phyloP scores from a whole-genome alignment of 1,284 basidiomycete species.

The Fomitopsis schrenkii region DNA sequence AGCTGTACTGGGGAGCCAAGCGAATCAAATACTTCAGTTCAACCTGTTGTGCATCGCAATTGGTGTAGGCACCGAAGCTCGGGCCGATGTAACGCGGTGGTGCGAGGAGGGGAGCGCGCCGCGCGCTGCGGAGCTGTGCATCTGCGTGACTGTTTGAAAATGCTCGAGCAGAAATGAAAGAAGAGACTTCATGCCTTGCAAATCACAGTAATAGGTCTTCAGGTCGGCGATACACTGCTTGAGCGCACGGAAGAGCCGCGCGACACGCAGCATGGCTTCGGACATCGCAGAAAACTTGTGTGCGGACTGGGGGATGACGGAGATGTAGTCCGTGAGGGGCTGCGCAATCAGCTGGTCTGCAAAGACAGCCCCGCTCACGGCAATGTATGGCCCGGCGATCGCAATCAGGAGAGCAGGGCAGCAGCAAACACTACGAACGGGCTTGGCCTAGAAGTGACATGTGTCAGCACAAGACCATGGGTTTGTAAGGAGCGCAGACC shows the following conservation, averaged over 20 bases:
- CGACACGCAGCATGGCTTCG: neutral
- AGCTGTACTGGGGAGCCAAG: neutral
- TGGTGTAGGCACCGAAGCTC: neutral
- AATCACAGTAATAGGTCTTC: neutral
- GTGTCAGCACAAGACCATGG: neutral
- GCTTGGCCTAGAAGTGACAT: neutral
- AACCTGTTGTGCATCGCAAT: neutral
- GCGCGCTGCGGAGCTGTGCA: too few relatives aligned
- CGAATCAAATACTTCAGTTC: neutral
- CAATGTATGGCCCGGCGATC: constrained; percentile 8
- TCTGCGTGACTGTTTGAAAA: too few relatives aligned
- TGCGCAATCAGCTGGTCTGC: constrained; percentile 9
- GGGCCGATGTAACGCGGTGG: neutral
- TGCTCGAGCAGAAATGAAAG: too few relatives aligned
- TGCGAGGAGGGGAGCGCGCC: neutral
- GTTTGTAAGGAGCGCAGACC: neutral
- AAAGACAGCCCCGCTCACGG: constrained; percentile 13
- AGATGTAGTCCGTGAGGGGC: constrained; percentile 8
- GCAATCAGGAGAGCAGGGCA: constrained; percentile 9
- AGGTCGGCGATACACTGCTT: neutral
- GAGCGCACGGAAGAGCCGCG: neutral
- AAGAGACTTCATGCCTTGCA: neutral
- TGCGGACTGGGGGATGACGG: neutral
- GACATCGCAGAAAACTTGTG: too few relatives aligned
- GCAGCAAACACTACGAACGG: constrained; percentile 5